Evolutionary conservation across 177 flowering plant genomes (phyloP), one percentile per base, ranked within the genome.

Genomic region (Telopea speciosissima): DNA sequence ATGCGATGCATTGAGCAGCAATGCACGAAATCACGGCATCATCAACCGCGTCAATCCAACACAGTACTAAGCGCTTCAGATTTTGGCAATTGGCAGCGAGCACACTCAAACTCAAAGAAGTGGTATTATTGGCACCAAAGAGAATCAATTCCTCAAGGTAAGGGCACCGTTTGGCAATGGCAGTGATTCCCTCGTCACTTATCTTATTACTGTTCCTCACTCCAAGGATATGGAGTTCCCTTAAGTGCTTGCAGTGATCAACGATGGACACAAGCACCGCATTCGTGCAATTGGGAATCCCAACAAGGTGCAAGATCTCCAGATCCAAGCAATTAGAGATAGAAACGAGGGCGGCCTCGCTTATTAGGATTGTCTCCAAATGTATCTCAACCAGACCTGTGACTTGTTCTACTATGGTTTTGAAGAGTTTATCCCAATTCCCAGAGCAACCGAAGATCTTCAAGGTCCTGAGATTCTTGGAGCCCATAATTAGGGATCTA

Each of bases 191-290:
- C 64, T 85, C 94, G 60, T 92, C 94, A 0, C 91, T 89, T 21
- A 90, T 90, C 77, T 88, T 68, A 75, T 92, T n/a, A n/a, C n/a
- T 88, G 14, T 83, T 87, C 75, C 84, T 88, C 92, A 93, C 90
- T 14, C 96, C 97, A 76, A 90, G 92, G 52, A 90, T 82, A 67
- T 90, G 91, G 71, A 90, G 88, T 88, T 88, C 89, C 80, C 92
- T 81, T 72, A 92, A 70, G n/a, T n/a, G n/a, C n/a, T n/a, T n/a
- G n/a, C n/a, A n/a, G n/a, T n/a, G n/a, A n/a, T n/a, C n/a, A n/a
- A n/a, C n/a, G n/a, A n/a, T n/a, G n/a, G n/a, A n/a, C n/a, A n/a
- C n/a, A n/a, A n/a, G n/a, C n/a, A n/a, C n/a, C n/a, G n/a, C n/a
- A n/a, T n/a, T n/a, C n/a, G n/a, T n/a, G n/a, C n/a, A n/a, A n/a